Conservation (phyloP, 495 filamentous ascomycete species). For the Hypoxylon rickii region DNA sequence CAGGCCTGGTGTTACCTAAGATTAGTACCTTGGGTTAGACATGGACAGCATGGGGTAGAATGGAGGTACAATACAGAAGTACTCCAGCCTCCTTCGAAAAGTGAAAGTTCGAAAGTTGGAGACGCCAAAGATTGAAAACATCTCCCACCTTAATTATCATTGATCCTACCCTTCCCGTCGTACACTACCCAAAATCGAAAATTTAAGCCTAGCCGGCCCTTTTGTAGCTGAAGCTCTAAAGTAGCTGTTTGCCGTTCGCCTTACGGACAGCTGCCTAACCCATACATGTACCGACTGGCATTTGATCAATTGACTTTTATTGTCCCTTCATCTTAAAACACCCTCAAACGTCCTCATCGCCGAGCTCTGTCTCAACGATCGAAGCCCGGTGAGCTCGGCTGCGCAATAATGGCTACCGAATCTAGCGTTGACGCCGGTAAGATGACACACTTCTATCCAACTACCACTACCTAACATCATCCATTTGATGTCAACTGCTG, state of each 20-base stretch:
- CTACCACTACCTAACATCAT: background rate
- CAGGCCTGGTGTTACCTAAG: too few species aligned
- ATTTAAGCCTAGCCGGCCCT: slow-evolving; percentile 1
- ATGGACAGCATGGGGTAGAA: too few species aligned
- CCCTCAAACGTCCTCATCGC: slow-evolving; percentile 16
- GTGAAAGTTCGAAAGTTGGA: slow-evolving; percentile 24
- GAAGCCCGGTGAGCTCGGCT: slow-evolving; percentile 33
- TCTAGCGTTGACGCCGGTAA: slow-evolving; percentile 39
- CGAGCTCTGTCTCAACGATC: slow-evolving; percentile 32
- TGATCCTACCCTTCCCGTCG: slow-evolving; percentile 18
- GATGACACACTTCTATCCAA: slow-evolving; percentile 13
- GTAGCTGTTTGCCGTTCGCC: slow-evolving; percentile 10
- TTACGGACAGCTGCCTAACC: background rate
- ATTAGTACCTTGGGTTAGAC: too few species aligned
- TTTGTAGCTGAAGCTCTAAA: slow-evolving; percentile 20
- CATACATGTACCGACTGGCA: background rate
- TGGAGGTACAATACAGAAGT: background rate
- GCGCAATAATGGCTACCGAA: slow-evolving; percentile 41
- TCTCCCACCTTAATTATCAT: slow-evolving; percentile 6
- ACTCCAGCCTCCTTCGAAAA: slow-evolving; percentile 33
- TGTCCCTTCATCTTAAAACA: slow-evolving; percentile 17
- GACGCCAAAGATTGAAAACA: slow-evolving; percentile 29
- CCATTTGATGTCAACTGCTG: background rate
- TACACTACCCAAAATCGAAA: slow-evolving; percentile 13
- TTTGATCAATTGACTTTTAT: slow-evolving; percentile 27